Evolutionary conservation across 2,329 filamentous ascomycete species (phyloP).

Genomic region (Calonectria montana): DNA sequence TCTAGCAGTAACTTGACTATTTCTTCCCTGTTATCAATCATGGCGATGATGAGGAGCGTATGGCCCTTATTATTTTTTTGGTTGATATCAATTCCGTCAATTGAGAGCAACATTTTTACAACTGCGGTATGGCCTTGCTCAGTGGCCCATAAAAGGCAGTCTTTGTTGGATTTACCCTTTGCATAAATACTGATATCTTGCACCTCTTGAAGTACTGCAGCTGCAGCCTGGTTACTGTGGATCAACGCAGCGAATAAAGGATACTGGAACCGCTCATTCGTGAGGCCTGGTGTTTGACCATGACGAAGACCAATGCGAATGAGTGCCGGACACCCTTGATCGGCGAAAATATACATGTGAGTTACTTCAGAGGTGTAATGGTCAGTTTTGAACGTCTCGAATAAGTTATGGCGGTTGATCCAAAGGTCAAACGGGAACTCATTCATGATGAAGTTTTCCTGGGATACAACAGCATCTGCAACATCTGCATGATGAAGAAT

Average conservation of each 20-base stretch:
- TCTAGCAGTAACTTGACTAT: neutral
- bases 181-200: neutral
- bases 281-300: neutral
- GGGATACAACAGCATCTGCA: constrained; percentile 43
- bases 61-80: neutral
- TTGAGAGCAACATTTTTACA: constrained; percentile 15
- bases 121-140: neutral
- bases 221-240: constrained; percentile 41
- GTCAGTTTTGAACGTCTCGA: constrained; percentile 40
- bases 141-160: neutral
- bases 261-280: constrained; percentile 28
- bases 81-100: constrained; percentile 1
- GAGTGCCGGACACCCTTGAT: constrained; percentile 35
- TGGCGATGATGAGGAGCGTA: neutral
- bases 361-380: constrained; percentile 22
- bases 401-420: constrained; percentile 47
- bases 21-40: neutral
- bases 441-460: constrained; percentile 45
- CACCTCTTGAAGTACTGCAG: constrained; percentile 33
- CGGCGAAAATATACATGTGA: constrained; percentile 51
- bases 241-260: constrained; percentile 51
- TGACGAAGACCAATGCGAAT: constrained; percentile 41
- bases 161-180: neutral
- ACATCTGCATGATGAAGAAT: constrained; percentile 55
- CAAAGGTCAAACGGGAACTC: constrained; percentile 43